A percentile compares a stretch with the other conserved stretches of the same genome.
Conservation (phyloP, 768 basidiomycete species). For the Naganishia onofrii region DNA sequence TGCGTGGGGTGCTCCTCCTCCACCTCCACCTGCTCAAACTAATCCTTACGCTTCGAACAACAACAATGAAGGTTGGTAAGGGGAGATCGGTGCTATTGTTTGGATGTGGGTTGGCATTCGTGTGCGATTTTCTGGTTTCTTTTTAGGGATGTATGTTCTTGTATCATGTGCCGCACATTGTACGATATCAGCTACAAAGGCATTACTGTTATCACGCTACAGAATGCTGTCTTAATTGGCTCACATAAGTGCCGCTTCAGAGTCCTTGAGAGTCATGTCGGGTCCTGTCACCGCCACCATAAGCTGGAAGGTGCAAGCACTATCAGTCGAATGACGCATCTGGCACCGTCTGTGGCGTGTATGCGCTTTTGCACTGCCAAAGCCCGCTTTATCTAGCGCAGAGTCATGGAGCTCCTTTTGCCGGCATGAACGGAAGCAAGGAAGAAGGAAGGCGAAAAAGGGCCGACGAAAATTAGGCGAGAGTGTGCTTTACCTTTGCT, state of each 20-base stretch:
- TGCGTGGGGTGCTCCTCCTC: background rate
- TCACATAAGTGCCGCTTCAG: too few relatives aligned
- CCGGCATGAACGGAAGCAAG: background rate
- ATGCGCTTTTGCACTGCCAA: background rate
- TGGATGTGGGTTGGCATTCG: background rate
- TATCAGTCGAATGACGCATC: too few relatives aligned
- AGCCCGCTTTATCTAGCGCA: background rate
- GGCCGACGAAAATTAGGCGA: background rate
- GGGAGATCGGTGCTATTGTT: background rate
- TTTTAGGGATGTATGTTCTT: background rate
- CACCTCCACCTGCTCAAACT: background rate
- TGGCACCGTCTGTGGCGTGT: too few relatives aligned
- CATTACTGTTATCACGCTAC: too few relatives aligned
- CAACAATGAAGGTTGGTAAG: background rate
- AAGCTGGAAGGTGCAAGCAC: too few relatives aligned
- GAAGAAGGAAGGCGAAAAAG: too few relatives aligned
- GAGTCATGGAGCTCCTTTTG: background rate
- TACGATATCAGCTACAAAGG: background rate
- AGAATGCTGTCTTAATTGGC: too few relatives aligned
- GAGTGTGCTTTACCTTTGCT: background rate
- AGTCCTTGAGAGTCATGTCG: too few relatives aligned
- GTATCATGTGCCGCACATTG: constrained; percentile 1
- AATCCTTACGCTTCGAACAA: background rate
- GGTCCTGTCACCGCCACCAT: too few relatives aligned
- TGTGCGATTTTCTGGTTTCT: background rate